Evolutionary conservation across 2,329 filamentous ascomycete species (phyloP), one percentile per base, ranked within the genome.

Genomic region (Talaromyces sp.): DNA sequence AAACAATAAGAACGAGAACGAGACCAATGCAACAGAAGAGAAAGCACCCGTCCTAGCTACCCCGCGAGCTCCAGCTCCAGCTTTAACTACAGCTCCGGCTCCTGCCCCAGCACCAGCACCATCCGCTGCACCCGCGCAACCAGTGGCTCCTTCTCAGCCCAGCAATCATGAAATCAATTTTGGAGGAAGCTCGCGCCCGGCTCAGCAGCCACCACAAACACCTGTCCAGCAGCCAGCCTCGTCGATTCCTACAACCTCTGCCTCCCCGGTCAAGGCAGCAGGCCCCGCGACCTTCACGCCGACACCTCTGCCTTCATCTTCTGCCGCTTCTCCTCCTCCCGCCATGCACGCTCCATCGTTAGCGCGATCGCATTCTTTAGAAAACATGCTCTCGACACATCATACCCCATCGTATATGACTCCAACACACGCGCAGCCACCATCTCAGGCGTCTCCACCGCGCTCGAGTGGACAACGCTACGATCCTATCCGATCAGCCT

Each of bases 401-500:
- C 35, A 37, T 31, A 66, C 62, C 0, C 61, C 65, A 56, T 69
- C 65, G 67, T 69, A 68, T 64, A 69, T 63, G 65, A 70, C 63
- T 65, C 71, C 64, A 61, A 63, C 66, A 37, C 58, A 62, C 65
- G 39, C 60, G 14, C 66, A 66, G 63, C 58, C 63, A 41, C 45
- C 47, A 39, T 81, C 80, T 68, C 77, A 67, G 66, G 80, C 50
- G 3, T 63, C 69, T 60, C 72, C 76, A 9, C 79, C 82, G 58
- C 82, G 89, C 59, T 88, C 89, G 14, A 90, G 90, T 72, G 90
- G 92, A 50, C 91, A 92, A 72, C 92, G 90, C 72, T 97, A 95
- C 78, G 93, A 97, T 76, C 93, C 93, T 0, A 93, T 97, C 68
- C 87, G 93, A 56, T 91, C 86, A 6, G 85, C 90, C n/a, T 90